Conservation (phyloP, 2,329 filamentous ascomycete species). For the Beauveria bassiana region DNA sequence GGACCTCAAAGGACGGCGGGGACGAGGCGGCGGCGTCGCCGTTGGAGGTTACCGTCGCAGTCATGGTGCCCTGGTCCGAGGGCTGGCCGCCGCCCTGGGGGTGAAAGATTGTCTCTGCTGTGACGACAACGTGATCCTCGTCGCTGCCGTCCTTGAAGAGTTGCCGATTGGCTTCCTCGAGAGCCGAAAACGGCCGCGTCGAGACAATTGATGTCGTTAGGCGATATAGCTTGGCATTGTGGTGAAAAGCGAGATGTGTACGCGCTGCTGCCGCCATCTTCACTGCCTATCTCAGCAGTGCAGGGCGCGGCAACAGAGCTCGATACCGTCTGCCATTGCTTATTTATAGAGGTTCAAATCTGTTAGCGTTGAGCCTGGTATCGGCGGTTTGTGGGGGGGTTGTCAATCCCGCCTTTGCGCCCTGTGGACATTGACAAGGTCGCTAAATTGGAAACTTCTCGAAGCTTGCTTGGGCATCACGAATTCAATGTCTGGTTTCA, state of each 20-base stretch:
- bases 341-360: background rate
- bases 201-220: conserved; percentile 38
- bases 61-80: conserved; percentile 56
- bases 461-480: background rate
- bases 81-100: conserved; percentile 70
- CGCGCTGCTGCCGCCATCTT: conserved; percentile 18
- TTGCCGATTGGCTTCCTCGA: conserved; percentile 42
- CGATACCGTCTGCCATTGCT: background rate
- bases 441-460: background rate
- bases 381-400: conserved; percentile 3
- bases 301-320: no score
- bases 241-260: conserved; percentile 38
- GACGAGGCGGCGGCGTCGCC: conserved; percentile 10
- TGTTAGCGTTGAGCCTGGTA: background rate
- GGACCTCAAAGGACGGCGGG: conserved; percentile 40
- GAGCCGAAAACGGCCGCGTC: conserved; percentile 38
- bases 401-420: conserved; percentile 10
- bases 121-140: conserved; percentile 50
- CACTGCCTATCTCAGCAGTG: background rate
- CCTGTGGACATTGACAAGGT: background rate
- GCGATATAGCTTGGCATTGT: conserved; percentile 33
- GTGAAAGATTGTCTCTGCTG: conserved; percentile 64
- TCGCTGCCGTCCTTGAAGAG: conserved; percentile 51
- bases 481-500: background rate
- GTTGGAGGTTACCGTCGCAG: conserved; percentile 11